These are phyloP conservation scores for Vigna nakashimae DNA, from an alignment of 306 rosid species.

Conservation along the genomic window DNA sequence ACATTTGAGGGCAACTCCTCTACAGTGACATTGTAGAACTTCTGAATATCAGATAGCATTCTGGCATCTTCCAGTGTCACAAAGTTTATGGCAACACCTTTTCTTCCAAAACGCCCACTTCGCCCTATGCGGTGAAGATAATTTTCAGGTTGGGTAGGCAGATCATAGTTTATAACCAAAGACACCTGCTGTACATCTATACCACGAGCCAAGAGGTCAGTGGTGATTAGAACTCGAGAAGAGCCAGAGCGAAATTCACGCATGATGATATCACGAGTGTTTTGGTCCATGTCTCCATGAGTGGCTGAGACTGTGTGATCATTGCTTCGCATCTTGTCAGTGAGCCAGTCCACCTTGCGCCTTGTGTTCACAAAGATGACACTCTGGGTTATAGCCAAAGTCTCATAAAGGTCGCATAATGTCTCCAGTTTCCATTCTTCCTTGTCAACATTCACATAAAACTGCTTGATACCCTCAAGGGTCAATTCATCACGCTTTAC, in stretches of 20 bases:
- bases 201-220: slow-evolving; percentile 95
- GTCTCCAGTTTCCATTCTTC: slow-evolving; percentile 98
- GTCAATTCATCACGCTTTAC: slow-evolving; percentile 95
- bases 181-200: slow-evolving; percentile 97
- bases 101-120: slow-evolving; percentile 97
- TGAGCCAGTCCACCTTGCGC: slow-evolving; percentile 98
- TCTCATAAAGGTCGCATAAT: slow-evolving; percentile 85
- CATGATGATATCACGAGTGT: slow-evolving; percentile 92
- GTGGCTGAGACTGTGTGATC: slow-evolving; percentile 96
- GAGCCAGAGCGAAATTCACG: slow-evolving; percentile 96
- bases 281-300: slow-evolving; percentile 98
- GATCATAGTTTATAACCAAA: slow-evolving; percentile 83
- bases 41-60: slow-evolving; percentile 91
- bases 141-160: slow-evolving; percentile 95
- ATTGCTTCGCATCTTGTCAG: slow-evolving; percentile 91
- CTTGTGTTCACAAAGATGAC: slow-evolving; percentile 92
- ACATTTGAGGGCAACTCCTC: slow-evolving; percentile 95
- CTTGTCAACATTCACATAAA: slow-evolving; percentile 81
- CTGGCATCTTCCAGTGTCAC: slow-evolving; percentile 75
- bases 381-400: slow-evolving; percentile 90
- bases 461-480: slow-evolving; percentile 95
- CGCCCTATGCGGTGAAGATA: slow-evolving; percentile 94
- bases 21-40: slow-evolving; percentile 82
- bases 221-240: slow-evolving; percentile 89
- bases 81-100: slow-evolving; percentile 92